These are phyloP conservation scores for Gamarada debralockiae DNA, from an alignment of 495 filamentous ascomycete species.

Conservation along the genomic window DNA sequence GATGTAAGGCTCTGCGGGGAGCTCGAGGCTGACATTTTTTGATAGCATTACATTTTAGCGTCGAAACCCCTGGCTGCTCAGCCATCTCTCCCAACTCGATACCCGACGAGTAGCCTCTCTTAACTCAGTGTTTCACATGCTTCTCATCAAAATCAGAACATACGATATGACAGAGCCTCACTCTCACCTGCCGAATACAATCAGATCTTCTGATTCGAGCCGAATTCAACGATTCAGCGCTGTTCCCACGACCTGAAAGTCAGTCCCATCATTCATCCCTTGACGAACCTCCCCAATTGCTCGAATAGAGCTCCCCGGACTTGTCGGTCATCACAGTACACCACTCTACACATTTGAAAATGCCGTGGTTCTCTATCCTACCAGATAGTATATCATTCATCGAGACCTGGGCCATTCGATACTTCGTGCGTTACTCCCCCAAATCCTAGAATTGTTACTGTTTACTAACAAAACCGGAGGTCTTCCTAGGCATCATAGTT, in stretches of 20 bases:
- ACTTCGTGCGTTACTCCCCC: conserved; percentile 54
- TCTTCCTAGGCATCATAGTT: conserved; percentile 59
- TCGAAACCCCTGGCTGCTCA: too few relatives aligned
- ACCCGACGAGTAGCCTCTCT: too few relatives aligned
- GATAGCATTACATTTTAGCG: too few relatives aligned
- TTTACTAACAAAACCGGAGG: conserved; percentile 33
- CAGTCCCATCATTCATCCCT: too few relatives aligned
- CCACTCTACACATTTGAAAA: conserved; percentile 22
- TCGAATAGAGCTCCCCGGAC: neutral
- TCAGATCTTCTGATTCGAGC: neutral
- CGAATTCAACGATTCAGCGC: neutral
- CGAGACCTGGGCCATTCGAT: conserved; percentile 59
- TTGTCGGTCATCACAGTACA: conserved; percentile 1
- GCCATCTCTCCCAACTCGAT: too few relatives aligned
- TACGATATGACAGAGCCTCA: conserved; percentile 11
- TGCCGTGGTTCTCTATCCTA: conserved; percentile 66
- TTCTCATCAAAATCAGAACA: neutral
- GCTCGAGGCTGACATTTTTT: conserved; percentile 17
- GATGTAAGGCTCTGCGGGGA: neutral
- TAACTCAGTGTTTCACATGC: too few relatives aligned
- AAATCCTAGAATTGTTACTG: neutral
- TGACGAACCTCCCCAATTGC: too few relatives aligned
- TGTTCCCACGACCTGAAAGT: too few relatives aligned
- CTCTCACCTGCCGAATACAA: neutral
- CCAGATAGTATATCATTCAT: conserved; percentile 50